phyloP scores from a whole-genome alignment of 352 stramenopile species.

The Pilasporangium apinafurcum region DNA sequence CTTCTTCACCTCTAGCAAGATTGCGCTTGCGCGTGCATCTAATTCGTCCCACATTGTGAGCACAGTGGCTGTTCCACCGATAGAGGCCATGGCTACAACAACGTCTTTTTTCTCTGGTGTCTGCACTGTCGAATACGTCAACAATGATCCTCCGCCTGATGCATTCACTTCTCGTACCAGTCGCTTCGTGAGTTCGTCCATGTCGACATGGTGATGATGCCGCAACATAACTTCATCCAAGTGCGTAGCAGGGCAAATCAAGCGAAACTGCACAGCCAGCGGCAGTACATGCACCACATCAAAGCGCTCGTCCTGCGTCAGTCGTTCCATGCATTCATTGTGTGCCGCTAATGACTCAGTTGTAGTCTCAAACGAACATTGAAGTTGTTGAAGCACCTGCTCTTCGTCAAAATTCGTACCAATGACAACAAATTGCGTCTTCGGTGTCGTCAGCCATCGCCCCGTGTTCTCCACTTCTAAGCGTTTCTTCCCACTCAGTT shows the following conservation, averaged over 20 bases:
- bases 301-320: constrained; percentile 46
- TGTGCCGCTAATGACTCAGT: background rate
- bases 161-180: constrained; percentile 62
- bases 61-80: constrained; percentile 25
- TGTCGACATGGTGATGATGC: constrained; percentile 69
- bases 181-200: constrained; percentile 54
- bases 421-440: constrained; percentile 73
- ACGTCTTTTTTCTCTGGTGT: too few relatives aligned
- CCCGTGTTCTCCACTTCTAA: constrained; percentile 61
- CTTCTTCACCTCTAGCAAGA: constrained; percentile 43
- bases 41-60: constrained; percentile 54
- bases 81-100: constrained; percentile 40
- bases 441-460: constrained; percentile 43
- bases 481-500: constrained; percentile 61
- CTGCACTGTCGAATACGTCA: constrained; percentile 19
- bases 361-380: constrained; percentile 5
- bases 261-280: constrained; percentile 34
- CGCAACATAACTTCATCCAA: constrained; percentile 59
- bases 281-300: constrained; percentile 16
- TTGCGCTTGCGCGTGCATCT: constrained; percentile 26
- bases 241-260: constrained; percentile 38
- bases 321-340: constrained; percentile 12
- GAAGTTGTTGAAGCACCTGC: constrained; percentile 17
- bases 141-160: constrained; percentile 31
- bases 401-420: constrained; percentile 33